phyloP scores from a whole-genome alignment of 805 yeast genomes.

The Schwanniomyces yamadae region DNA sequence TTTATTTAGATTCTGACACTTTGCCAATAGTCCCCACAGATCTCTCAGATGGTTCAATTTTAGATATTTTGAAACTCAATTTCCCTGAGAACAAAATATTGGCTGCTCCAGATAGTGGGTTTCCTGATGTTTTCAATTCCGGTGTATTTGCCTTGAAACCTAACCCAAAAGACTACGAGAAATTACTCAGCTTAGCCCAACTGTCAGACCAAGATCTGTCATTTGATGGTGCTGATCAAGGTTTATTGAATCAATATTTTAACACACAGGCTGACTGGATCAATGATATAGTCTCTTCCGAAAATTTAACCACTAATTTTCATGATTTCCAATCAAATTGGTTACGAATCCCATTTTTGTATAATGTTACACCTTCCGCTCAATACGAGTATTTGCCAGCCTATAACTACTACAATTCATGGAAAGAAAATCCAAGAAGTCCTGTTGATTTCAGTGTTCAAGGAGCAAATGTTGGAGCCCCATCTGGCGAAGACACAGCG shows the following conservation, averaged over 20 bases:
- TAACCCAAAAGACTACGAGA: slow-evolving; percentile 34
- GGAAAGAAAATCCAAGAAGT: slow-evolving; percentile 2
- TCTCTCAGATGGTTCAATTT: slow-evolving; percentile 16
- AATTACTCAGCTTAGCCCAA: slow-evolving; percentile 10
- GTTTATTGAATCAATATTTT: slow-evolving; percentile 77
- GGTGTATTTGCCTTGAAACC: slow-evolving; percentile 72
- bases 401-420: slow-evolving; percentile 44
- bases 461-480: neutral
- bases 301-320: neutral
- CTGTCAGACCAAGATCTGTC: slow-evolving; percentile 19
- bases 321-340: slow-evolving; percentile 42
- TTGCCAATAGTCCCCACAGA: slow-evolving; percentile 39
- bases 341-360: slow-evolving; percentile 74
- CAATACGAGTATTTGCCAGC: slow-evolving; percentile 77
- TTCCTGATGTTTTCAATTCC: slow-evolving; percentile 88
- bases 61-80: slow-evolving; percentile 30
- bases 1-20: slow-evolving; percentile 68
- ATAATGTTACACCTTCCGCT: slow-evolving; percentile 72
- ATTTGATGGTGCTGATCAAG: slow-evolving; percentile 94
- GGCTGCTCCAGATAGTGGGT: slow-evolving; percentile 82
- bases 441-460: slow-evolving; percentile 1
- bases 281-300: slow-evolving; percentile 6
- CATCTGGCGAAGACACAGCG: slow-evolving; percentile 1
- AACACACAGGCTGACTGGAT: slow-evolving; percentile 44
- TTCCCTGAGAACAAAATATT: slow-evolving; percentile 26